Evolutionary conservation across 352 stramenopile species (phyloP), one percentile per base, ranked within the genome.

Genomic region (Globisporangium ultimum): DNA sequence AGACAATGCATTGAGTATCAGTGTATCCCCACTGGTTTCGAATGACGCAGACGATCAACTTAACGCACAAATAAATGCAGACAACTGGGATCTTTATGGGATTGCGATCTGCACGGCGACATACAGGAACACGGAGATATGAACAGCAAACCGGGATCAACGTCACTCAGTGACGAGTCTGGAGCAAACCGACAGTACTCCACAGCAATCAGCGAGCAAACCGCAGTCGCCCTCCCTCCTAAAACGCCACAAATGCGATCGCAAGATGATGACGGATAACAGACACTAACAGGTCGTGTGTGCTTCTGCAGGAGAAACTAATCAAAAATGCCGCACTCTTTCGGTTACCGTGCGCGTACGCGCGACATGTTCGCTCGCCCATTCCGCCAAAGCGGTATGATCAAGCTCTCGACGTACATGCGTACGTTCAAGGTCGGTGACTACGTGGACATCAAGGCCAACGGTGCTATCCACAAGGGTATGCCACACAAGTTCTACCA

Each of bases 401-500:
- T 98, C 71, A 89, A 97, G 73, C 91, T 98, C 64, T 98, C 93
- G 63, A 98, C 97, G 76, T 99, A 99, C 86, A 75, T 99, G 71
- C 91, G 96, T 68, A 98, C 87, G 48, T 98, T 99, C 84, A 99
- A 99, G 93, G 94, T 99, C 58, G 98, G 97, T 55, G 98, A 99
- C 87, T 99, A 99, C 84, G 98, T 99, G n/a, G 98, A 99, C 80
- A 99, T 99, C 83, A 99, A 99, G 80, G 97, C 95, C 61, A 98
- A 99, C 88, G 96, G 93, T 61, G 96, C 95, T 65, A 91, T 99
- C 69, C 97, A 99, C 85, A 99, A 99, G 92, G 98, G 97, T 84
- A 99, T 99, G 97, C 98, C 98, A 48, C 97, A 99, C 96, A 99
- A 99, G 93, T 97, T 96, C 86, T 99, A 99, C 92, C 97, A 99